A percentile compares a stretch with the other conserved stretches of the same genome.
Conservation (phyloP, 1,284 basidiomycete species). For the Ustilago cynodontis region DNA sequence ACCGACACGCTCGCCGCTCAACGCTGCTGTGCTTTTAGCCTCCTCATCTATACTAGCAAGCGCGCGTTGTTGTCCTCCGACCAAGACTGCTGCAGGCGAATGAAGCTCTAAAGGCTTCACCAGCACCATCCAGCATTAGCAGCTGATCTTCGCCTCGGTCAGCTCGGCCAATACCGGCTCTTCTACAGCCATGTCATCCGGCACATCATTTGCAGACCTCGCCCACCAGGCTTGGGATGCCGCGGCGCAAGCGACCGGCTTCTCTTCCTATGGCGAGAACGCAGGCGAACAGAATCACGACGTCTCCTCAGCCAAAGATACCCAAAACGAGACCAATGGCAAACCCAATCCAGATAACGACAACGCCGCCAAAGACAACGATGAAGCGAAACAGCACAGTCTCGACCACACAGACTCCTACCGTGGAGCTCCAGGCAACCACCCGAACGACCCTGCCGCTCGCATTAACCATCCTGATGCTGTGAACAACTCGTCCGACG, state of each 20-base stretch:
- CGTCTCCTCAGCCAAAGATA: neutral
- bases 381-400: neutral
- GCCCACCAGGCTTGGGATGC: slow-evolving; percentile 53
- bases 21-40: neutral
- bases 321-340: neutral
- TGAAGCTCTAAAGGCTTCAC: neutral
- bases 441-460: slow-evolving; percentile 48
- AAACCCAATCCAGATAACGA: neutral
- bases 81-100: neutral
- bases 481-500: slow-evolving; percentile 6
- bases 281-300: slow-evolving; percentile 1
- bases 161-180: neutral
- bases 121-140: neutral
- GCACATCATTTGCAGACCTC: slow-evolving; percentile 55
- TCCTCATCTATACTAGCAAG: neutral
- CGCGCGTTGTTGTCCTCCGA: neutral
- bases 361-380: neutral
- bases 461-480: slow-evolving; percentile 50
- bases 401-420: slow-evolving; percentile 16
- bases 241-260: slow-evolving; percentile 32
- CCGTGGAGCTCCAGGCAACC: slow-evolving; percentile 46
- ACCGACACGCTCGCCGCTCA: neutral
- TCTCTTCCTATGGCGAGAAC: slow-evolving; percentile 19
- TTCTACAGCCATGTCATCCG: slow-evolving; percentile 33
- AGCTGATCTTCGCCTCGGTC: neutral